These are phyloP conservation scores for Dactylella cylindrospora DNA, from an alignment of 2,329 filamentous ascomycete genomes.

Conservation along the genomic window DNA sequence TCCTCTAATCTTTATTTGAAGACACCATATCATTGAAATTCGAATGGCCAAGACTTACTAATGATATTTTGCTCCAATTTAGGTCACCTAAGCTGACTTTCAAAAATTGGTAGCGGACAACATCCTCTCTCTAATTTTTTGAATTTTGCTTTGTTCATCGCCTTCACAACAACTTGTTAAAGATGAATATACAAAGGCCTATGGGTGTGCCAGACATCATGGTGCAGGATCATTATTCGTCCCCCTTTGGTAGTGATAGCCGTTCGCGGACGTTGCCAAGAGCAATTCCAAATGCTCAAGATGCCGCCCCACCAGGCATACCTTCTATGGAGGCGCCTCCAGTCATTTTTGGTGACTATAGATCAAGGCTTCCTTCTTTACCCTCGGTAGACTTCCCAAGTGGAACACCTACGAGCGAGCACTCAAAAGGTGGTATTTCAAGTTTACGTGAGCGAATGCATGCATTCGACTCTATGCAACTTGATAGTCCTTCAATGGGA, in stretches of 20 bases:
- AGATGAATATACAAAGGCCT: slow-evolving; percentile 41
- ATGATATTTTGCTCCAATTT: too few species aligned
- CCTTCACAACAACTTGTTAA: too few species aligned
- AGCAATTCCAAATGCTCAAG: slow-evolving; percentile 41
- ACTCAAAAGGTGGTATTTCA: slow-evolving; percentile 30
- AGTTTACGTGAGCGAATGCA: slow-evolving; percentile 39
- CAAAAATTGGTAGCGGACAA: too few species aligned
- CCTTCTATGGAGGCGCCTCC: slow-evolving; percentile 40
- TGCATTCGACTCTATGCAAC: slow-evolving; percentile 39
- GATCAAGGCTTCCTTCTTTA: slow-evolving; percentile 26
- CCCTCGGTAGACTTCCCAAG: slow-evolving; percentile 19
- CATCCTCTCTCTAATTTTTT: too few species aligned
- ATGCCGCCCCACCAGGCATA: slow-evolving; percentile 29
- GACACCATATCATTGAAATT: too few species aligned
- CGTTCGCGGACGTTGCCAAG: slow-evolving; percentile 28
- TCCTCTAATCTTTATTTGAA: too few species aligned
- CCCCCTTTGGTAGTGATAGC: slow-evolving; percentile 15
- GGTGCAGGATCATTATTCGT: slow-evolving; percentile 37
- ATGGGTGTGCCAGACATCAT: slow-evolving; percentile 43
- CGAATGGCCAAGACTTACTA: too few species aligned
- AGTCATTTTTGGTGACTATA: slow-evolving; percentile 39
- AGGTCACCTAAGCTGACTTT: too few species aligned
- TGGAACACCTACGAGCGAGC: slow-evolving; percentile 13
- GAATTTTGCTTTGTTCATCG: too few species aligned
- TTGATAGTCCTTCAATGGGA: slow-evolving; percentile 17